Evolutionary conservation across 2,329 filamentous ascomycete genomes (phyloP).

Genomic region (Didymella exigua): DNA sequence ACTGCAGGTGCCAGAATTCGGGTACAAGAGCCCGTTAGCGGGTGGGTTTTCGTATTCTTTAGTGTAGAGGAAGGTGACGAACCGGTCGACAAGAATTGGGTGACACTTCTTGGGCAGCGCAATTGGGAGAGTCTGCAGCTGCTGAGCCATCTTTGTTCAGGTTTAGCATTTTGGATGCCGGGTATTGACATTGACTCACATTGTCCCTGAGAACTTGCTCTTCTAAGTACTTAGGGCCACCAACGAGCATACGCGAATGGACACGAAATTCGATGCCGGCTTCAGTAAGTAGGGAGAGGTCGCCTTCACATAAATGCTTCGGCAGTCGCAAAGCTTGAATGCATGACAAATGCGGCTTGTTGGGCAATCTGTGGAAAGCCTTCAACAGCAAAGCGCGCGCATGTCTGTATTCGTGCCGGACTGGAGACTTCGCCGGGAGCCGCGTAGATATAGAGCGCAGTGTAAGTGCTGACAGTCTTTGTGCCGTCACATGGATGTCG

Average conservation of each 20-base stretch:
- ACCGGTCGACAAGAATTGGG: slow-evolving; percentile 16
- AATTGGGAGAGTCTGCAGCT: not conserved
- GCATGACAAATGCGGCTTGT: not conserved
- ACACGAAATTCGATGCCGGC: not conserved
- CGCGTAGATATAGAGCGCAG: too few species aligned
- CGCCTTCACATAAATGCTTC: not conserved
- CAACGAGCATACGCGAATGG: not conserved
- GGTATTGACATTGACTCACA: not conserved
- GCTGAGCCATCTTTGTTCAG: not conserved
- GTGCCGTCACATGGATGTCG: not conserved
- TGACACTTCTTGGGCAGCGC: not conserved
- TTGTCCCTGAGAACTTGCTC: not conserved
- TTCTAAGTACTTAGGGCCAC: not conserved
- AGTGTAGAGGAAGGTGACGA: slow-evolving; percentile 24
- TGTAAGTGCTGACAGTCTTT: not conserved
- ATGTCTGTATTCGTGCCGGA: not conserved
- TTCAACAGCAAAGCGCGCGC: not conserved
- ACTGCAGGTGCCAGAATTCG: not conserved
- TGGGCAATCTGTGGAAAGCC: not conserved
- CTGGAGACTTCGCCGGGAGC: not conserved
- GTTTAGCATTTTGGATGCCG: not conserved
- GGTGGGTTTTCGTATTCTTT: slow-evolving; percentile 12
- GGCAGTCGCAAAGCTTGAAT: too few species aligned
- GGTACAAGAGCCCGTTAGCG: not conserved
- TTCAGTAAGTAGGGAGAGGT: not conserved